Evolutionary conservation across 73 alveolate species (phyloP).

Genomic region (Paramecium sonneborni): DNA sequence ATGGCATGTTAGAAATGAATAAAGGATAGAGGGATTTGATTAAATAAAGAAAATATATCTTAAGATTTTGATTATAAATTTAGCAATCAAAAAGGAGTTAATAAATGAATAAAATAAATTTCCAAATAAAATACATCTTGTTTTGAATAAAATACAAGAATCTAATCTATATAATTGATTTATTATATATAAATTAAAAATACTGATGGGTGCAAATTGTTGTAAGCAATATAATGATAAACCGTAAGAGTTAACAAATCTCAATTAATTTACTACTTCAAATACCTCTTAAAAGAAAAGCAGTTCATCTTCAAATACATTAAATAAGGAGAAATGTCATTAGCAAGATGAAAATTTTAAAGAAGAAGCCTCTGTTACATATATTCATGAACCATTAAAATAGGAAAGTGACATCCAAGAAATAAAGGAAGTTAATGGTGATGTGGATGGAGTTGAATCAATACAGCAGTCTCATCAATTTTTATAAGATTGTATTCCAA

Average conservation of each 20-base stretch:
- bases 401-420: background rate
- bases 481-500: background rate
- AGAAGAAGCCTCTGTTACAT: slow-evolving; percentile 23
- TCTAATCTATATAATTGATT: background rate
- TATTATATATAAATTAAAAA: background rate
- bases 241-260: background rate
- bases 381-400: slow-evolving; percentile 7
- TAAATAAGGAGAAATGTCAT: background rate
- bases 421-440: slow-evolving; percentile 3
- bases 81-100: background rate
- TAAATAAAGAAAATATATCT: background rate
- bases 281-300: background rate
- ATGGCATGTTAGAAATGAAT: background rate
- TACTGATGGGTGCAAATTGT: slow-evolving; percentile 6
- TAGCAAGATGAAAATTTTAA: background rate
- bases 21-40: background rate
- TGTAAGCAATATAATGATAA: slow-evolving; percentile 13
- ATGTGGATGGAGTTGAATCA: slow-evolving; percentile 12
- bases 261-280: background rate
- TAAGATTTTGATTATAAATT: background rate
- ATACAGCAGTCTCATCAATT: slow-evolving; percentile 23
- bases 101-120: background rate
- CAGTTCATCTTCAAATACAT: background rate
- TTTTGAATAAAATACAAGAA: background rate
- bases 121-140: background rate